phyloP scores from a whole-genome alignment of 345 rosid species.

The Raphanus sativus region DNA sequence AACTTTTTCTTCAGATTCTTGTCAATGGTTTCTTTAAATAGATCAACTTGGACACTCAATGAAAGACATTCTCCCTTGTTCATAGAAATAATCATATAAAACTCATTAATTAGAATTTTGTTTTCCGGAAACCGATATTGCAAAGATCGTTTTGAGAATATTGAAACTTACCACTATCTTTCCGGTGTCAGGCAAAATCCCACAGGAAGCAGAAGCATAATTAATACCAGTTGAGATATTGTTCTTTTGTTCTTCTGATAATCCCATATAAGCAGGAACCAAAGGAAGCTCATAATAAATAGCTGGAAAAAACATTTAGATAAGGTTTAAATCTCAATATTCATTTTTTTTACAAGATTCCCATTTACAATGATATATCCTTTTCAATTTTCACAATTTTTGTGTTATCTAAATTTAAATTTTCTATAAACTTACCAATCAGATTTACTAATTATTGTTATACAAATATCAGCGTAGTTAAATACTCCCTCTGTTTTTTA shows the following conservation, averaged over 20 bases:
- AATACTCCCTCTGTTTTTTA: too few relatives aligned
- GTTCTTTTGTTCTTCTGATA: conserved; percentile 25
- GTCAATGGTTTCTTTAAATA: conserved; percentile 14
- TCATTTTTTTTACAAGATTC: background rate
- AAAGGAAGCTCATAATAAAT: conserved; percentile 35
- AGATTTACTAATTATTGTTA: too few relatives aligned
- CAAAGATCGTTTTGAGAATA: conserved; percentile 4
- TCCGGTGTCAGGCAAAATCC: conserved; percentile 29
- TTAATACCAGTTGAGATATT: conserved; percentile 33
- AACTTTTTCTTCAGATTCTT: conserved; percentile 21
- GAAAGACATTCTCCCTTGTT: conserved; percentile 33
- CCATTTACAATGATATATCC: background rate
- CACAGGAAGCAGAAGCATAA: conserved; percentile 42
- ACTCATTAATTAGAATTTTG: background rate
- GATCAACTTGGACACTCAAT: conserved; percentile 29
- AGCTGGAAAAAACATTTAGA: conserved; percentile 5
- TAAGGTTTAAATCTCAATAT: background rate
- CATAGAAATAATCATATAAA: conserved; percentile 6
- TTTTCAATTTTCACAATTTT: background rate
- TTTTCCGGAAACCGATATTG: background rate
- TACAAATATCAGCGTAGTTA: background rate
- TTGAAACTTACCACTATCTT: background rate
- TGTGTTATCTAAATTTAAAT: background rate
- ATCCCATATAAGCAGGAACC: conserved; percentile 34
- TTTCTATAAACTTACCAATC: background rate